These are phyloP conservation scores for Rhynchospora pubera DNA, from an alignment of 176 grass and related monocot species.

Conservation along the genomic window DNA sequence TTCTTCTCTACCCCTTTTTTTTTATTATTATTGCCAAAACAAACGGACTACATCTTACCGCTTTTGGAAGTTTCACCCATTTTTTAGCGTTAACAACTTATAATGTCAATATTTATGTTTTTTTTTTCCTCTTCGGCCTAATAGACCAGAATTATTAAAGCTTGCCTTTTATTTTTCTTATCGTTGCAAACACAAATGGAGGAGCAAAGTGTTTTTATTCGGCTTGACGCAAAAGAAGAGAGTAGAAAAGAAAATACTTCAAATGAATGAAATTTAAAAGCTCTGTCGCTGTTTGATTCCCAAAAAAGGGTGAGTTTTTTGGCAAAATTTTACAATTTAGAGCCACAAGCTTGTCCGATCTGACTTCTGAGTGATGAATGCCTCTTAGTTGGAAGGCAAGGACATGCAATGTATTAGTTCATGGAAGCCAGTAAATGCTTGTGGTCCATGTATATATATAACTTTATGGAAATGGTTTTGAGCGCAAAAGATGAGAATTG, in stretches of 20 bases:
- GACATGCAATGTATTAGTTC: not conserved
- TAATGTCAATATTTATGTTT: not conserved
- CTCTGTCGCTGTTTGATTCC: not conserved
- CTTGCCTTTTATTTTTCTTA: not conserved
- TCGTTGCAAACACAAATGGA: no score
- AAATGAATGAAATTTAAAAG: not conserved
- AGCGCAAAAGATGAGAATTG: not conserved
- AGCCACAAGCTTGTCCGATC: not conserved
- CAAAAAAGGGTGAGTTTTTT: not conserved
- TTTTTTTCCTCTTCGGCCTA: not conserved
- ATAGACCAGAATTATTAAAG: not conserved
- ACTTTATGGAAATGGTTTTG: not conserved
- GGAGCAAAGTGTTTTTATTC: no score
- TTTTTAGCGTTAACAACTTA: not conserved
- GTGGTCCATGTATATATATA: not conserved
- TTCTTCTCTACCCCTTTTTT: not conserved
- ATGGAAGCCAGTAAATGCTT: not conserved
- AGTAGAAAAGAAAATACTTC: not conserved
- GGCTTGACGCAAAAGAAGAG: not conserved
- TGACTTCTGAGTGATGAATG: not conserved
- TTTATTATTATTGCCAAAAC: not conserved
- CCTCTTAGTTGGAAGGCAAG: conserved; percentile 12
- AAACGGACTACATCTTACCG: not conserved
- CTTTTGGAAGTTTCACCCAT: not conserved
- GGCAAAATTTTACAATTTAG: not conserved